Evolutionary conservation across 2,329 filamentous ascomycete genomes (phyloP).

Genomic region (Alternaria panax): DNA sequence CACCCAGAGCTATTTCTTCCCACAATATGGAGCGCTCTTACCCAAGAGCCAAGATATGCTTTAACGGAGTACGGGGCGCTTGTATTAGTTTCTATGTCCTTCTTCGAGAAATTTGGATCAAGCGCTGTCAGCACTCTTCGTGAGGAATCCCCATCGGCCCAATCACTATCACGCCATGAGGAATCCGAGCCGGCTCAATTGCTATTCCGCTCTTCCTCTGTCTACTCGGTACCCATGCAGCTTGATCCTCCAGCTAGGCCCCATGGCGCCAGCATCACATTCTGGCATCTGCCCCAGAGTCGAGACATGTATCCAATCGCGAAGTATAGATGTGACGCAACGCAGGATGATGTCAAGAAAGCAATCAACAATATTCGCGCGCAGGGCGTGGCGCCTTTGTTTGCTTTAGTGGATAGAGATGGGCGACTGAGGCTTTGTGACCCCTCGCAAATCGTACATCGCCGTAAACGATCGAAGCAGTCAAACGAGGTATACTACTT

Average conservation of each 20-base stretch:
- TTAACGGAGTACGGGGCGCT: constrained; percentile 7
- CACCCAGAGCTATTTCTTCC: constrained; percentile 9
- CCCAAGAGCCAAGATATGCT: constrained; percentile 7
- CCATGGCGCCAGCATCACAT: neutral
- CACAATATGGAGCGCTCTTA: constrained; percentile 9
- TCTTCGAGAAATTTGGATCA: constrained; percentile 6
- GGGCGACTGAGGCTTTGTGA: constrained; percentile 1
- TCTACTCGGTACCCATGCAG: constrained; percentile 1
- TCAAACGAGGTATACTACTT: constrained; percentile 6
- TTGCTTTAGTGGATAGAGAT: constrained; percentile 11
- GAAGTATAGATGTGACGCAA: neutral
- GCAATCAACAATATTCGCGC: neutral
- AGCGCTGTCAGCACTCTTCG: neutral
- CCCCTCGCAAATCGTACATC: neutral
- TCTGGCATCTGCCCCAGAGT: constrained; percentile 7
- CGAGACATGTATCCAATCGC: neutral
- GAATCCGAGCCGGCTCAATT: neutral
- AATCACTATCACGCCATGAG: neutral
- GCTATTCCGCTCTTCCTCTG: constrained; percentile 1
- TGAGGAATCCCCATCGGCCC: neutral
- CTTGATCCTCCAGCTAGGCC: neutral
- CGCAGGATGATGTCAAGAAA: neutral
- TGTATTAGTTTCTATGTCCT: constrained; percentile 7
- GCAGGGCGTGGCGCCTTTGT: constrained; percentile 7
- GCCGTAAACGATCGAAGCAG: constrained; percentile 1